A percentile compares a stretch with the other conserved stretches of the same genome.
Conservation (phyloP, 257 asterid species). For the Eucommia ulmoides region DNA sequence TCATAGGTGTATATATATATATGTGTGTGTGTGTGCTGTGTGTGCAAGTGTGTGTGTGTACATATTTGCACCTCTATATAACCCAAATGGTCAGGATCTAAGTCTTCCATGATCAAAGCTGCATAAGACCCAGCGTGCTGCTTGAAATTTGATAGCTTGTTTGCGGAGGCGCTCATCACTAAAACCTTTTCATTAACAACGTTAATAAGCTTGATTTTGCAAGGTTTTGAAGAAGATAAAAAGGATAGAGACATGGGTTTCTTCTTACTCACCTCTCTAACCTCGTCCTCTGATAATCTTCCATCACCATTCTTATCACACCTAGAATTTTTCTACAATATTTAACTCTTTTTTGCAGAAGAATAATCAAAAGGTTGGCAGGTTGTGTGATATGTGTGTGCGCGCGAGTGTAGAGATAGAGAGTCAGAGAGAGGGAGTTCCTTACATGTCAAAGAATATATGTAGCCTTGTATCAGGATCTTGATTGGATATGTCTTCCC, state of each 20-base stretch:
- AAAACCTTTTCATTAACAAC: slow-evolving; percentile 49
- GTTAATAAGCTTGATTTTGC: background rate
- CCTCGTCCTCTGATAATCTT: slow-evolving; percentile 82
- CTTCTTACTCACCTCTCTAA: slow-evolving; percentile 53
- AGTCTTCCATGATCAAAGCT: slow-evolving; percentile 86
- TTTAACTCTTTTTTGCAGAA: too few relatives aligned
- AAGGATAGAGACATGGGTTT: background rate
- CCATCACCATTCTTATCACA: slow-evolving; percentile 99
- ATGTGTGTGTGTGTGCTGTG: too few relatives aligned
- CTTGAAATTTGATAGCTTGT: slow-evolving; percentile 70
- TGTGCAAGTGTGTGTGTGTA: too few relatives aligned
- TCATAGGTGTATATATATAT: too few relatives aligned
- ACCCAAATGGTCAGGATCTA: slow-evolving; percentile 81
- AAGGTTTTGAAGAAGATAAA: background rate
- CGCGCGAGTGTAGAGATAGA: background rate
- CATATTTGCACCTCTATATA: slow-evolving; percentile 54
- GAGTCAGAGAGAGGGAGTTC: background rate
- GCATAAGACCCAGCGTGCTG: slow-evolving; percentile 59
- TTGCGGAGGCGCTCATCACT: slow-evolving; percentile 89
- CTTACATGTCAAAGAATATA: slow-evolving; percentile 91
- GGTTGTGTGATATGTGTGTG: background rate
- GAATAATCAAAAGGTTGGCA: too few relatives aligned
- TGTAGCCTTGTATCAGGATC: slow-evolving; percentile 76
- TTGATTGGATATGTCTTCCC: slow-evolving; percentile 69
- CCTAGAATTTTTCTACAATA: slow-evolving; percentile 26